Evolutionary conservation across 2,329 filamentous ascomycete species (phyloP).

Genomic region (Exophiala dermatitidis): DNA sequence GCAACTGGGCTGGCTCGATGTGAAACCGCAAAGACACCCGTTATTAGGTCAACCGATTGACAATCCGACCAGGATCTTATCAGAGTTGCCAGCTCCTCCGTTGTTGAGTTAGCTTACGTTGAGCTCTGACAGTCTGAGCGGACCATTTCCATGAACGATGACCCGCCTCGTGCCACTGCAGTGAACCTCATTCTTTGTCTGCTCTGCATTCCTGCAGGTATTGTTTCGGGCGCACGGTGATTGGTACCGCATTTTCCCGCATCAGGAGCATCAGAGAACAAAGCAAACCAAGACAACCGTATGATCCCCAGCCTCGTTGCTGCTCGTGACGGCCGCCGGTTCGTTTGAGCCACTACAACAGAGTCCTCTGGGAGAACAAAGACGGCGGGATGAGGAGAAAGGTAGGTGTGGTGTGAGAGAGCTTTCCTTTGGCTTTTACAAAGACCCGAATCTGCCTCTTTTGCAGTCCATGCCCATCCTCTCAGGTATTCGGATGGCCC

Average conservation of each 20-base stretch:
- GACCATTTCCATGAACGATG: slow-evolving; percentile 3
- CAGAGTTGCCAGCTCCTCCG: neutral
- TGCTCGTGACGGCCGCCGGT: neutral
- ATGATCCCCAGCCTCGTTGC: slow-evolving; percentile 17
- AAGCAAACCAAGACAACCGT: slow-evolving; percentile 31
- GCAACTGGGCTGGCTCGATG: neutral
- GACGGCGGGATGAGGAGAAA: slow-evolving; percentile 4
- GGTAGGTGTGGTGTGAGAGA: slow-evolving; percentile 6
- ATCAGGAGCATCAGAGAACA: slow-evolving; percentile 29
- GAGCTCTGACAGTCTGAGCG: neutral
- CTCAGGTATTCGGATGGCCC: slow-evolving; percentile 17
- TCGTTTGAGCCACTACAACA: slow-evolving; percentile 2
- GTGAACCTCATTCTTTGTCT: slow-evolving; percentile 25
- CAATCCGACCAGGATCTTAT: slow-evolving; percentile 4
- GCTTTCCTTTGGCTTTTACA: slow-evolving; percentile 13
- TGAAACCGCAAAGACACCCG: slow-evolving; percentile 3
- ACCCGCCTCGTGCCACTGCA: slow-evolving; percentile 9
- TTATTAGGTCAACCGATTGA: slow-evolving; percentile 7
- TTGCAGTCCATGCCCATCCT: slow-evolving; percentile 14
- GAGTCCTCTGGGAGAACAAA: slow-evolving; percentile 7
- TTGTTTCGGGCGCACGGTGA: slow-evolving; percentile 31
- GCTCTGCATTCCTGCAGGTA: slow-evolving; percentile 28
- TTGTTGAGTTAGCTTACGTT: neutral
- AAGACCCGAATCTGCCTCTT: slow-evolving; percentile 10
- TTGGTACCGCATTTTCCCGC: slow-evolving; percentile 30